These are phyloP conservation scores for Trichoderma sp. DNA, from an alignment of 2,329 filamentous ascomycete species.

Conservation along the genomic window DNA sequence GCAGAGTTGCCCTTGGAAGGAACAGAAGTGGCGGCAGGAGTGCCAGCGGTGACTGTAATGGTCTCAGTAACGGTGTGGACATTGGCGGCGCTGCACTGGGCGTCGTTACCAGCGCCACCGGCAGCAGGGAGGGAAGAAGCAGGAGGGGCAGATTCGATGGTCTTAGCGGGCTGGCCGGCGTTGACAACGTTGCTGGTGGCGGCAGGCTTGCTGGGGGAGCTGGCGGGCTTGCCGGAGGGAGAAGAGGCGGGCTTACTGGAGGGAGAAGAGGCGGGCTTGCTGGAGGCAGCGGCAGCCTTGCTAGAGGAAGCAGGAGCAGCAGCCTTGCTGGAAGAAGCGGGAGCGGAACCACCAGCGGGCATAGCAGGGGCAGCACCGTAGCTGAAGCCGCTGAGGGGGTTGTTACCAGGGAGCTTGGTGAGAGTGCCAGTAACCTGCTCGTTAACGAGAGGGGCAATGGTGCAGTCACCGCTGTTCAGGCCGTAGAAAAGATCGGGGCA, in stretches of 20 bases:
- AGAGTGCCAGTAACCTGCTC: conserved; percentile 49
- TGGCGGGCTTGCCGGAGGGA: not conserved
- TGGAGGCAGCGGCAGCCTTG: not conserved
- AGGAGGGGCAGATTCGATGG: not conserved
- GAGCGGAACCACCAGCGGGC: not conserved
- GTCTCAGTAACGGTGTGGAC: conserved; percentile 47
- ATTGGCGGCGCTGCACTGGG: conserved; percentile 31
- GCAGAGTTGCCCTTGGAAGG: conserved; percentile 22
- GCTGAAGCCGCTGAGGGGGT: conserved; percentile 54
- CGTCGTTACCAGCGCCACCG: not conserved
- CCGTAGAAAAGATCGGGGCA: conserved; percentile 60
- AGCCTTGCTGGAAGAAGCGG: not conserved
- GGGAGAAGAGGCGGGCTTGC: not conserved
- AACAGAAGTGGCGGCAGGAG: conserved; percentile 23
- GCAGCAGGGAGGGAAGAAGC: not conserved
- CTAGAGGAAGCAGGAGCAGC: not conserved
- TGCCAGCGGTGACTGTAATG: conserved; percentile 45
- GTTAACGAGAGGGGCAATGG: conserved; percentile 48
- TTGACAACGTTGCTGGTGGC: not conserved
- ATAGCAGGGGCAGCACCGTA: conserved; percentile 36
- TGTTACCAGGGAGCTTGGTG: conserved; percentile 55
- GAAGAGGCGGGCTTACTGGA: not conserved
- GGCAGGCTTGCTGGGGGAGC: not conserved
- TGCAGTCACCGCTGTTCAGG: conserved; percentile 54
- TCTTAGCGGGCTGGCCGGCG: not conserved